Percentiles rank a stretch among this genome's conserved stretches.
Evolutionary conservation across 176 grass and related monocot genomes (phyloP).

Genomic region (Oryza longistaminata): DNA sequence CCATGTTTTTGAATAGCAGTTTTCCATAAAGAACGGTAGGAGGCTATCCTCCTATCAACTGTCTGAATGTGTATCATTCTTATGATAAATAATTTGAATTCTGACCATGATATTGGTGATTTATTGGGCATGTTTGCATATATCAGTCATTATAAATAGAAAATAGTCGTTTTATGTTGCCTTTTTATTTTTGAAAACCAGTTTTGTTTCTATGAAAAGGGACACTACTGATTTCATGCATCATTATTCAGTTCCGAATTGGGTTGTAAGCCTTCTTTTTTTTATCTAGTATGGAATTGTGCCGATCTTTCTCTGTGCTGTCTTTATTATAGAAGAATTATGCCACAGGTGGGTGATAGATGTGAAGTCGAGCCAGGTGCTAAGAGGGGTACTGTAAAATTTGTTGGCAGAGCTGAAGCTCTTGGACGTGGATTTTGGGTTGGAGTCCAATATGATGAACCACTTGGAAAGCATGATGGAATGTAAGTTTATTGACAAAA

Average conservation of each 20-base stretch:
- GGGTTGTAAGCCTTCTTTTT: not conserved
- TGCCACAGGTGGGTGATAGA: constrained; percentile 77
- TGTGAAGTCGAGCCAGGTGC: constrained; percentile 91
- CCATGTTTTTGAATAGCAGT: not conserved
- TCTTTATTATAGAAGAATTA: constrained; percentile 1
- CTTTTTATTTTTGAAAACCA: not conserved
- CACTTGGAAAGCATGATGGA: constrained; percentile 92
- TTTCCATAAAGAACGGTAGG: not conserved
- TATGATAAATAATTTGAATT: not conserved
- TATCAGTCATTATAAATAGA: not conserved
- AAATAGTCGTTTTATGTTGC: not conserved
- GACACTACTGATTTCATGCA: not conserved
- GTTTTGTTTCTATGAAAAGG: not conserved
- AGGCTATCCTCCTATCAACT: not conserved
- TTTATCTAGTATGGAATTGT: not conserved
- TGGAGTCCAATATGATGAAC: constrained; percentile 92
- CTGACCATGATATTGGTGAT: not conserved
- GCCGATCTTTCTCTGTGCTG: not conserved
- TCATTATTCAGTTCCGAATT: not conserved
- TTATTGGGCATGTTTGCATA: not conserved
- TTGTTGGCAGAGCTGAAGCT: constrained; percentile 74
- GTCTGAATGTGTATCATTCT: not conserved
- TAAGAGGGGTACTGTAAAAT: constrained; percentile 86
- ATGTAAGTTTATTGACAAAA: constrained; percentile 60
- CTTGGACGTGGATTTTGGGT: constrained; percentile 89